phyloP scores from a whole-genome alignment of 2,329 filamentous ascomycete genomes.

The Leptographium wingfieldii region DNA sequence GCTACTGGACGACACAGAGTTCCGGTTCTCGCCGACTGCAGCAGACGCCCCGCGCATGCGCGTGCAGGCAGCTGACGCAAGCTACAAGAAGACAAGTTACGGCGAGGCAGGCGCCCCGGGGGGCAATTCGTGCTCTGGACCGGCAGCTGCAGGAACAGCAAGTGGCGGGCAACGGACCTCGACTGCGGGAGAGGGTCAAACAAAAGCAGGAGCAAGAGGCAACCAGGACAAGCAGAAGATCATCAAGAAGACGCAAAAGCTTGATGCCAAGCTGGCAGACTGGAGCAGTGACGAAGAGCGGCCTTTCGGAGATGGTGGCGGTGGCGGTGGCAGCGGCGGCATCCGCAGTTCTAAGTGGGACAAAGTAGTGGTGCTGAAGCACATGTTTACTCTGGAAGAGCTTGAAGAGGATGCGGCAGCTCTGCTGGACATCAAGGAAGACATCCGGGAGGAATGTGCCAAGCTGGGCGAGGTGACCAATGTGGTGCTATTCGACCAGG shows the following conservation, averaged over 20 bases:
- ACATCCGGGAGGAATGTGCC: constrained; percentile 78
- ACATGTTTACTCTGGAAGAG: constrained; percentile 85
- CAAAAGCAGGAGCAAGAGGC: background rate
- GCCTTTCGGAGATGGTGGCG: constrained; percentile 17
- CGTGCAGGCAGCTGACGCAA: constrained; percentile 75
- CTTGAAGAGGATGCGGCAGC: constrained; percentile 74
- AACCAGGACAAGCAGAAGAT: constrained; percentile 75
- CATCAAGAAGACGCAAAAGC: constrained; percentile 79
- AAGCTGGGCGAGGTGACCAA: constrained; percentile 84
- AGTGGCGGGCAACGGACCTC: background rate
- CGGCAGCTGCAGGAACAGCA: background rate
- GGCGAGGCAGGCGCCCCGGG: constrained; percentile 20
- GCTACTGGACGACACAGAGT: constrained; percentile 70
- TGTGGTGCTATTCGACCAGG: constrained; percentile 79
- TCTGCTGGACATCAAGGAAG: constrained; percentile 84
- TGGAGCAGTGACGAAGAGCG: constrained; percentile 83
- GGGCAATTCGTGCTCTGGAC: constrained; percentile 8
- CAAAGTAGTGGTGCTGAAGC: constrained; percentile 74
- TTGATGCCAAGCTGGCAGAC: constrained; percentile 83
- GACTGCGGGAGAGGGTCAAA: constrained; percentile 5
- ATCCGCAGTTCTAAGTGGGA: constrained; percentile 41
- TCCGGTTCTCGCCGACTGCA: constrained; percentile 43
- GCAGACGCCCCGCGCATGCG: constrained; percentile 47
- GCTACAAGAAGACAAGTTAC: constrained; percentile 81
- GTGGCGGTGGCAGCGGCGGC: constrained; percentile 17